These are phyloP conservation scores for Annulohypoxylon stygium DNA, from an alignment of 495 filamentous ascomycete species.

Conservation along the genomic window DNA sequence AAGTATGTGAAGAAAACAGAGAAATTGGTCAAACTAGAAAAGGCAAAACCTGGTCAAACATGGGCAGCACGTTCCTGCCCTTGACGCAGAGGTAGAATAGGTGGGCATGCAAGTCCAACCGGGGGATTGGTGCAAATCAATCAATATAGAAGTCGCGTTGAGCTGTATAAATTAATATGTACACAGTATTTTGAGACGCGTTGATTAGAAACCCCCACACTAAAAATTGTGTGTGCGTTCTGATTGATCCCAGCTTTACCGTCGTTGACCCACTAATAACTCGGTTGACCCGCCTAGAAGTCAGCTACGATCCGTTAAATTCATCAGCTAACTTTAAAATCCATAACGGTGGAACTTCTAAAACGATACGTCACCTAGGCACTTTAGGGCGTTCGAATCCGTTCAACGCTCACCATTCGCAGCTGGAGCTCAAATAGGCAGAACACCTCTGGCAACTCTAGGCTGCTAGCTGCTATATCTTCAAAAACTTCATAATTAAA, in stretches of 20 bases:
- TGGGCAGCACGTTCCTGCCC: slow-evolving; percentile 8
- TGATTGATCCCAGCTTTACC: slow-evolving; percentile 2
- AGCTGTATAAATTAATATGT: background rate
- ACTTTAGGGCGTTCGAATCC: slow-evolving; percentile 2
- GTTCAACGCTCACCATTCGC: background rate
- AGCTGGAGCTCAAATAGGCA: slow-evolving; percentile 23
- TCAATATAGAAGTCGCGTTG: slow-evolving; percentile 24
- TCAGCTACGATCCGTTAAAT: slow-evolving; percentile 4
- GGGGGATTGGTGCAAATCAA: background rate
- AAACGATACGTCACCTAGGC: slow-evolving; percentile 1
- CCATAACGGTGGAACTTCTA: slow-evolving; percentile 2
- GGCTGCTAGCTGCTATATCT: background rate
- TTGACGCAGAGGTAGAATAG: background rate
- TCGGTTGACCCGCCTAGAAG: background rate
- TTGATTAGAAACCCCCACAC: slow-evolving; percentile 26
- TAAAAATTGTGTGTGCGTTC: slow-evolving; percentile 18
- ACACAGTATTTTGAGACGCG: slow-evolving; percentile 7
- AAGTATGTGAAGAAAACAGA: background rate
- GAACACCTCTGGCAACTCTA: slow-evolving; percentile 15
- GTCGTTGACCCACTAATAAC: background rate
- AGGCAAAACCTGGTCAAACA: slow-evolving; percentile 3
- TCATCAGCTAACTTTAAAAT: slow-evolving; percentile 12
- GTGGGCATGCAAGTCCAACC: slow-evolving; percentile 7
- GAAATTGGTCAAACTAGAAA: background rate
- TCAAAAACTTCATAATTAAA: background rate